Base-by-base conservation (phyloP, 2,329 filamentous ascomycete genomes). In the Metarhizium brunneum region DNA sequence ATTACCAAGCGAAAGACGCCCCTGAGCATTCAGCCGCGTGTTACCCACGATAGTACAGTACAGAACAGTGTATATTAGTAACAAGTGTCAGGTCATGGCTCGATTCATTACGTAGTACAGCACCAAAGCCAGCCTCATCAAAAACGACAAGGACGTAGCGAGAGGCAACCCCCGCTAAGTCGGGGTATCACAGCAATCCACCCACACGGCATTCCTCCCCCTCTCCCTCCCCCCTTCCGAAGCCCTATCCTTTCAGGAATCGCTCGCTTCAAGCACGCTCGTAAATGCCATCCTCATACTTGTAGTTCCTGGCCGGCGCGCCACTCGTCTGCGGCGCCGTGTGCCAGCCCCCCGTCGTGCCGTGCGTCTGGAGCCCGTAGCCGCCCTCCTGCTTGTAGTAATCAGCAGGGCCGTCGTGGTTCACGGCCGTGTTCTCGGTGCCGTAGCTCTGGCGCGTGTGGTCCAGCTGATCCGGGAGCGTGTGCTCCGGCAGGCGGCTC, bases 381-480 rank as follows among this genome's bases (percentile, higher is more conserved):
- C 64, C 66, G 10, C 66, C 58, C 50, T 69, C 60, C 55, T 65
- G 62, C 49, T 68, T 64, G 29, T 59, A 54, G 49, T 65, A 62
- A 35, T 61, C 61, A 16, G 63, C 61, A 45, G 64, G 62, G 55
- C 64, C 62, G 59, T 63, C 65, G 61, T 18, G 64, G 58, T 62
- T 65, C 43, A 71, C 65, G 42, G 67, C 68, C 30, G 66, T 74
- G 54, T 61, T 65, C 57, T 67, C 76, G 13, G 69, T 74, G 59
- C 61, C 69, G 58, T 74, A 69, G 66, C 75, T 78, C 61, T 70
- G 71, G 42, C 74, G 71, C 54, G 62, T 62, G 63, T 66, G 66
- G 56, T 65, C 56, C 65, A 78, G 65, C 65, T 75, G 63, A 35
- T 67, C 66, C 2, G 73, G 73, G 11, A 66, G 67, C n/a, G 73